These are phyloP conservation scores for Phytophthora fragariaefolia DNA, from an alignment of 352 stramenopile species.

Conservation along the genomic window DNA sequence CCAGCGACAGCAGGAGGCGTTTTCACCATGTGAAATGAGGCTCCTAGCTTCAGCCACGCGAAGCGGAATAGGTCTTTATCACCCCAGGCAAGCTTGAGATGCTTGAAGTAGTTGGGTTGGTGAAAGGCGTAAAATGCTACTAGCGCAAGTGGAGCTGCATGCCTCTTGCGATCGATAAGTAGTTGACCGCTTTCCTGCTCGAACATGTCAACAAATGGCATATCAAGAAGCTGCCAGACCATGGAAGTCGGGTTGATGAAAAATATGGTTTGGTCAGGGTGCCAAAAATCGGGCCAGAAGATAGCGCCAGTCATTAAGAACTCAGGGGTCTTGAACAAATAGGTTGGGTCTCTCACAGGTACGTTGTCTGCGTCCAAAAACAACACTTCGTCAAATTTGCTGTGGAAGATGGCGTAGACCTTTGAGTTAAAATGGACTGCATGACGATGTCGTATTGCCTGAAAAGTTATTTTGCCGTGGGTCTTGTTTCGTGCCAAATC, in stretches of 20 bases:
- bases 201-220: constrained; percentile 63
- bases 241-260: constrained; percentile 28
- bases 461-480: constrained; percentile 30
- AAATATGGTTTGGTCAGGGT: constrained; percentile 31
- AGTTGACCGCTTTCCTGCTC: constrained; percentile 72
- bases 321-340: constrained; percentile 45
- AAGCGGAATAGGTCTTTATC: constrained; percentile 72
- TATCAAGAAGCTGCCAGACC: constrained; percentile 52
- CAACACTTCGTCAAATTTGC: constrained; percentile 49
- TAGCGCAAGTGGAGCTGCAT: constrained; percentile 32
- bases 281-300: constrained; percentile 37
- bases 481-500: constrained; percentile 20
- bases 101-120: constrained; percentile 42
- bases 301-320: constrained; percentile 25
- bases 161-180: constrained; percentile 48
- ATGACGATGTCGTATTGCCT: constrained; percentile 29
- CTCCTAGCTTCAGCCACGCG: constrained; percentile 56
- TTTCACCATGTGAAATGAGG: constrained; percentile 63
- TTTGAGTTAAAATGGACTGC: constrained; percentile 55
- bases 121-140: constrained; percentile 53
- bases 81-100: constrained; percentile 46
- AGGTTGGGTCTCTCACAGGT: constrained; percentile 51
- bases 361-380: constrained; percentile 69
- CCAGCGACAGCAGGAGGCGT: constrained; percentile 46
- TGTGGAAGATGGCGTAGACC: constrained; percentile 52